Evolutionary conservation across 1,284 basidiomycete species (phyloP), one percentile per base, ranked within the genome.

Genomic region (Hemileccinum hortonii): DNA sequence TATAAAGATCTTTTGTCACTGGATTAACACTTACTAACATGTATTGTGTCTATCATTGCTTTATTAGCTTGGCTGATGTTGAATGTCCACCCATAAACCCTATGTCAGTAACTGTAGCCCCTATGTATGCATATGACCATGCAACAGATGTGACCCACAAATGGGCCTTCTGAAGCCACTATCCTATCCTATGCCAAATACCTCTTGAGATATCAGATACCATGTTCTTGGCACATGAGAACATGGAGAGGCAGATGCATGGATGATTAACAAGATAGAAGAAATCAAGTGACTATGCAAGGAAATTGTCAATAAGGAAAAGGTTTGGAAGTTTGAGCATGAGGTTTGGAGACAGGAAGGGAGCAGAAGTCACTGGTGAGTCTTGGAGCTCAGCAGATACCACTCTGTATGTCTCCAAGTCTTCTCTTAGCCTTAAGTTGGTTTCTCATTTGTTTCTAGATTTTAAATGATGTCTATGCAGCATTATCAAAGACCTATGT

Each of bases 401-500:
- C 30, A 12, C 6, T 6, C 14, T 12, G 30, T 7, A 2, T 36
- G 24, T 26, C n/a, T 30, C 7, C 38, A 30, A 26, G 8, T 26
- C 26, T 26, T 26, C 9, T 26, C 47, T 38, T 21, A 49, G 16
- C 24, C 9, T 6, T 33, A 12, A 3, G 4, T 3, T 15, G 38
- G 3, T 2, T 30, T 11, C 10, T 5, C 37, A 5, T 19, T 8
- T 12, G 11, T 26, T 29, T 32, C 33, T 32, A 92, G 90, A 38
- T 94, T 94, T 66, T 88, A 92, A 64, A 92, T 94, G 76, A 86
- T 93, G 83, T 77, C 77, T 58, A 81, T 87, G 63, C 81, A 90
- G 37, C 78, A 98, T 5, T 94, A 96, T 75, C n/a, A n/a, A 98
- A 98, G 72, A 89, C 88, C 32, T 99, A 98, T 62, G 83, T 88